A percentile compares a stretch with the other conserved stretches of the same genome.
Conservation (phyloP, 441 rosid species). For the Manihot esculenta region DNA sequence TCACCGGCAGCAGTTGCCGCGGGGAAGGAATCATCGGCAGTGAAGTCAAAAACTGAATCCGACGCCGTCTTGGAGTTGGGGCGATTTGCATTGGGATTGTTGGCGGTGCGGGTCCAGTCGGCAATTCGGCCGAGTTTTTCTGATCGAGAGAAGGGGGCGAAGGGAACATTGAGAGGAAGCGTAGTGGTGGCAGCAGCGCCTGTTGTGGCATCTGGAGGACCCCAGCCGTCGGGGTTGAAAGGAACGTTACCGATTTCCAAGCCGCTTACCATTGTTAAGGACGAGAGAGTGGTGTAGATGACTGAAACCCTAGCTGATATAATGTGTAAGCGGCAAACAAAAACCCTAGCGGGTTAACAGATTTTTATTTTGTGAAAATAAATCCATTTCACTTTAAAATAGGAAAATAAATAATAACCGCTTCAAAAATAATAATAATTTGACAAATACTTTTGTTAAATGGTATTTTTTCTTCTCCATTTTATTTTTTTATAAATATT, state of each 20-base stretch:
- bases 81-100: conserved; percentile 36
- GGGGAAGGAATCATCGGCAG: conserved; percentile 68
- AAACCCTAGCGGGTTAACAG: conserved; percentile 6
- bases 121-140: conserved; percentile 88
- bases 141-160: conserved; percentile 79
- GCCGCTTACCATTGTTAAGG: conserved; percentile 37
- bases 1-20: conserved; percentile 48
- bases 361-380: too few relatives aligned
- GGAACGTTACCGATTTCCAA: conserved; percentile 40
- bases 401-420: too few relatives aligned
- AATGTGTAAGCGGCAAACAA: background rate
- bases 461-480: too few relatives aligned
- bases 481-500: too few relatives aligned
- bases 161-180: conserved; percentile 58
- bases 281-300: background rate
- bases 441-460: too few relatives aligned
- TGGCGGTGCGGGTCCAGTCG: conserved; percentile 68
- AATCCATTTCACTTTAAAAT: too few relatives aligned
- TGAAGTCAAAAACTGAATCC: conserved; percentile 66
- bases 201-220: conserved; percentile 62
- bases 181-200: conserved; percentile 29
- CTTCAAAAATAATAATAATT: too few relatives aligned
- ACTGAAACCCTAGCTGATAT: too few relatives aligned
- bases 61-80: conserved; percentile 36
- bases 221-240: conserved; percentile 70